A percentile compares a stretch with the other conserved stretches of the same genome.
phyloP scores from a whole-genome alignment of 306 rosid species.

The Vigna unguiculata region DNA sequence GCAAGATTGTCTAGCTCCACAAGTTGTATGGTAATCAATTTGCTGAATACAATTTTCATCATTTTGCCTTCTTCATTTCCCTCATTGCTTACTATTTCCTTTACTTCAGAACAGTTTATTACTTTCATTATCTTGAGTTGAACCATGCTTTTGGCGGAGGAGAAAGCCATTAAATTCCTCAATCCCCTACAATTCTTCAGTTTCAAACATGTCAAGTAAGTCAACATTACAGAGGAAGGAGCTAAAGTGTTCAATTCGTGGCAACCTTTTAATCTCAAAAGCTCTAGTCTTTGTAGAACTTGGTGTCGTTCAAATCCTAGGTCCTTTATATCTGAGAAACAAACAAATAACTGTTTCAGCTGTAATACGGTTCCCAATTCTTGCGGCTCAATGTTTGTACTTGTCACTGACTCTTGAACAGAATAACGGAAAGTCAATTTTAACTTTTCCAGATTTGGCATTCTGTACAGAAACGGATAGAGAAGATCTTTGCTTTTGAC shows the following conservation, averaged over 20 bases:
- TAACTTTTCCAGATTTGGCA: slow-evolving; percentile 36
- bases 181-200: accelerated
- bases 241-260: neutral
- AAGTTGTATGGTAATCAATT: slow-evolving; percentile 34
- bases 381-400: neutral
- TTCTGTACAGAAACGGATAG: slow-evolving; percentile 14
- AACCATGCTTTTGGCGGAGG: slow-evolving; percentile 33
- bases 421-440: accelerated
- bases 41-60: neutral
- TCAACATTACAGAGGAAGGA: neutral
- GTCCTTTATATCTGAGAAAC: accelerated
- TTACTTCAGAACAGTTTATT: accelerated
- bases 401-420: neutral
- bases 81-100: slow-evolving; percentile 15
- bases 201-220: slow-evolving; percentile 24
- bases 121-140: slow-evolving; percentile 28
- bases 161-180: neutral
- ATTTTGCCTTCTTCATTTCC: neutral
- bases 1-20: neutral
- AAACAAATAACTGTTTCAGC: neutral
- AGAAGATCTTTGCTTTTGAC: neutral
- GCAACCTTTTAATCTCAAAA: neutral
- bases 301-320: slow-evolving; percentile 29
- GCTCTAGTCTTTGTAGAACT: slow-evolving; percentile 12
- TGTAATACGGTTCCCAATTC: slow-evolving; percentile 2